Conservation (phyloP, 768 basidiomycete species). For the Termitomyces sp. region DNA sequence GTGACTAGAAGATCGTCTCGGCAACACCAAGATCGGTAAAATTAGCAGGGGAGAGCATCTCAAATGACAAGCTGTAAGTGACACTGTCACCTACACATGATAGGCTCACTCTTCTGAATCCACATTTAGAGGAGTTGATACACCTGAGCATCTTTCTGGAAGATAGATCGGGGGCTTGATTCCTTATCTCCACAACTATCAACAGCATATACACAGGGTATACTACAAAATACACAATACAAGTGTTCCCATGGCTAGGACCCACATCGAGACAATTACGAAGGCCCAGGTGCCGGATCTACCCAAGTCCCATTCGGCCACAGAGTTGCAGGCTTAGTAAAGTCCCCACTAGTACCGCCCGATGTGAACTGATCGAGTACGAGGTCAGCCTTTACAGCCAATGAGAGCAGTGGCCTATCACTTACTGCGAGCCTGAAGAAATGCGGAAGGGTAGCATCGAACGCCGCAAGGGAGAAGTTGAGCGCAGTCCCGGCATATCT, state of each 20-base stretch:
- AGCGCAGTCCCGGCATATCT: slow-evolving; percentile 64
- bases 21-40: not conserved
- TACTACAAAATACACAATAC: not conserved
- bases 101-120: not conserved
- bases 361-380: slow-evolving; percentile 38
- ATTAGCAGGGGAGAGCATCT: not conserved
- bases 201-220: too few species aligned
- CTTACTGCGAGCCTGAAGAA: slow-evolving; percentile 79
- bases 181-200: too few species aligned
- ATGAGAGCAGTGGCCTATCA: slow-evolving; percentile 11
- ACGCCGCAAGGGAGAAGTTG: slow-evolving; percentile 62
- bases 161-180: not conserved
- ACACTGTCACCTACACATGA: not conserved
- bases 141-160: not conserved
- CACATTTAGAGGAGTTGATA: not conserved
- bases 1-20: slow-evolving; percentile 4
- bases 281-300: slow-evolving; percentile 65
- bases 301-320: slow-evolving; percentile 83
- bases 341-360: slow-evolving; percentile 54
- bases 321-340: slow-evolving; percentile 70
- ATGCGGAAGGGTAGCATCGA: slow-evolving; percentile 58
- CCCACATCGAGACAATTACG: slow-evolving; percentile 20
- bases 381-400: not conserved
- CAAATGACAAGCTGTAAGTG: not conserved
- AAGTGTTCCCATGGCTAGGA: not conserved